phyloP scores from a whole-genome alignment of 352 stramenopile species.

The Pythium monospermum region DNA sequence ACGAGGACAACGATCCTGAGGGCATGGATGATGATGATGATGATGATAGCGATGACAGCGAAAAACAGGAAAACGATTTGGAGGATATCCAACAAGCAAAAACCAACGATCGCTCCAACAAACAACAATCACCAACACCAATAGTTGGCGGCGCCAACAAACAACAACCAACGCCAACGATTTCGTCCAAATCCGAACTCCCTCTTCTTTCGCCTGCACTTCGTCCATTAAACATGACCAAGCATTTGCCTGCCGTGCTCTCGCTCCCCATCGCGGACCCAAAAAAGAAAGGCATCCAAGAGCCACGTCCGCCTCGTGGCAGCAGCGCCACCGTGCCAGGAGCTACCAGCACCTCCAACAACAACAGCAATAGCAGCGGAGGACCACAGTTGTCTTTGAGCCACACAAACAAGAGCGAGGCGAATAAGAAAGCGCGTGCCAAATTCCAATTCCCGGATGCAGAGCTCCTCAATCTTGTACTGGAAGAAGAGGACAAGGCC shows the following conservation, averaged over 20 bases:
- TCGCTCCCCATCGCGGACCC: constrained; percentile 29
- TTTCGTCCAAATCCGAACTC: no score
- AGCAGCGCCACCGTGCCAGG: constrained; percentile 3
- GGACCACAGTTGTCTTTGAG: no score
- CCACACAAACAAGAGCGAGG: constrained; percentile 6
- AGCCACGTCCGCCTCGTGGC: constrained; percentile 36
- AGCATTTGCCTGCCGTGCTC: constrained; percentile 15
- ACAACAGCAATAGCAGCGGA: no score
- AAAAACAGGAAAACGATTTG: constrained; percentile 14
- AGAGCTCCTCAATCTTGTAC: constrained; percentile 27
- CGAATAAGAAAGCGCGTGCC: constrained; percentile 21
- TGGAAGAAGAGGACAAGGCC: constrained; percentile 13
- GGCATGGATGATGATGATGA: background rate
- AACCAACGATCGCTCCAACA: no score
- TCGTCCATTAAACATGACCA: no score
- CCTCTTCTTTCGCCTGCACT: no score
- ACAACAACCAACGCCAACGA: no score
- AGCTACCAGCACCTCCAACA: no score
- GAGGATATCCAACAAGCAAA: constrained; percentile 1
- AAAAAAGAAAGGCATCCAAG: constrained; percentile 31
- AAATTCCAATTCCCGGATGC: constrained; percentile 66
- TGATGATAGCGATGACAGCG: constrained; percentile 7
- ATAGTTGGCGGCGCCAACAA: no score
- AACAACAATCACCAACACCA: no score
- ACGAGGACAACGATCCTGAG: constrained; percentile 3